Evolutionary conservation across 768 basidiomycete genomes (phyloP), one percentile per base, ranked within the genome.

Genomic region (Tylopilus sp.): DNA sequence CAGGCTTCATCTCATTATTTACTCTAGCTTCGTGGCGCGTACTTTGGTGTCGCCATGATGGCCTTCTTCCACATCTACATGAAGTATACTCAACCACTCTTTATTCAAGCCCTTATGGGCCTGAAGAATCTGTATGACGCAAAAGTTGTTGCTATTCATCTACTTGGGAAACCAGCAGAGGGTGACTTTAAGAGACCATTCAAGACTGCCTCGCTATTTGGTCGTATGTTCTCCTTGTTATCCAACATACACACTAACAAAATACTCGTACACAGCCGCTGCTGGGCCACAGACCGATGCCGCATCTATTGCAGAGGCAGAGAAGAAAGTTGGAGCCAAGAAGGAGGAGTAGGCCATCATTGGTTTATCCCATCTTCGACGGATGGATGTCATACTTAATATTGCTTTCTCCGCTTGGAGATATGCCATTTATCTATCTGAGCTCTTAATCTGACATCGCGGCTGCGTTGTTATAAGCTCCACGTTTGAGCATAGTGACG

Each of bases 101-200:
- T 98, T 73, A 88, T 98, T 58, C 95, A 98, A 69, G 81, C 81
- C 12, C 79, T 99, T 59, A 97, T 95, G 92, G 91, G 90, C n/a
- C 51, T 97, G 64, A 98, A 99, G 77, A 80, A 78, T 40, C 69
- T 95, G 25, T 91, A 88, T 69, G 95, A 98, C 63, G 85, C 88
- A 51, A 92, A 92, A 66, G 80, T 81, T 17, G 79, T 95, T 56
- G 77, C 84, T 35, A 86, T 99, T 53, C 86, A 95, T 75, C 40
- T 98, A 48, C 72, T 91, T 21, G 89, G 89, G 33, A 79, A 86
- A 68, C 75, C 80, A 15, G 83, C 94, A 1, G 85, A 85, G 21
- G 95, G 93, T 12, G 91, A 94, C 60, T 78, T 97, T 55, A 83
- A 91, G 73, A 78, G 95, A 58, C 95, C 95, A 0, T 98, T 94